Base-by-base conservation (phyloP, 2,329 filamentous ascomycete genomes). In the Talaromyces piceae region DNA sequence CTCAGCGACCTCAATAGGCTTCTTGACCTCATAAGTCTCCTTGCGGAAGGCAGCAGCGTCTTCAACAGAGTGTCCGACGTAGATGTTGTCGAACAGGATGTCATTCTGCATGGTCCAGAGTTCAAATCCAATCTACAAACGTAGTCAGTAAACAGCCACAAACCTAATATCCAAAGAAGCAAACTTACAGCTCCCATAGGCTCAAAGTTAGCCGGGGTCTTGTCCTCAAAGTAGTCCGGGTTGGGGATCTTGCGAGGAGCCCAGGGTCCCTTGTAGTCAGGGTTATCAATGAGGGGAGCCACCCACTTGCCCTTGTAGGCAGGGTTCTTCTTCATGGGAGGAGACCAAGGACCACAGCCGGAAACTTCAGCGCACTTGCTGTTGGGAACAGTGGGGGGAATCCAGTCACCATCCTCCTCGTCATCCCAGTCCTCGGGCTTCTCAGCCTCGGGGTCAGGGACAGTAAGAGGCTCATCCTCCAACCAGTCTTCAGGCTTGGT, bases 41-140 rank as follows among this genome's bases (percentile, higher is more conserved):
- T 86, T 80, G 63, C 89, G 87, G 66, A 98, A 79, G 76, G 91
- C 87, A 72, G 87, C 83, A 56, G 93, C 93, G 61, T 98, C 93
- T 67, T 89, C 89, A 61, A 93, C 71, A 18, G 91, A 97, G 83
- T 98, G 93, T 58, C 93, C 93, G 70, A 98, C 90, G 82, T 97
- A 98, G 79, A 98, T 94, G 84, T 98, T 98, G 83, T 97, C 89
- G 65, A 98, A 97, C 65, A 96, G 86, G 63, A 98, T 97, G 68
- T 96, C 87, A 71, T 84, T 95, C 77, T 96, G 91, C 93, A 98
- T 98, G 65, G 93, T 97, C 93, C 93, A 98, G 76, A 98, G 91
- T 75, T 98, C 93, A 67, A 97, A 97, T 63, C 93, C 93, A 75
- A 97, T 91, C 87, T 90, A 66, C 27, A 13, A 18, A 41, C 6